A percentile compares a stretch with the other conserved stretches of the same genome.
phyloP scores from a whole-genome alignment of 345 rosid species.

The Gynandropsis gynandra region DNA sequence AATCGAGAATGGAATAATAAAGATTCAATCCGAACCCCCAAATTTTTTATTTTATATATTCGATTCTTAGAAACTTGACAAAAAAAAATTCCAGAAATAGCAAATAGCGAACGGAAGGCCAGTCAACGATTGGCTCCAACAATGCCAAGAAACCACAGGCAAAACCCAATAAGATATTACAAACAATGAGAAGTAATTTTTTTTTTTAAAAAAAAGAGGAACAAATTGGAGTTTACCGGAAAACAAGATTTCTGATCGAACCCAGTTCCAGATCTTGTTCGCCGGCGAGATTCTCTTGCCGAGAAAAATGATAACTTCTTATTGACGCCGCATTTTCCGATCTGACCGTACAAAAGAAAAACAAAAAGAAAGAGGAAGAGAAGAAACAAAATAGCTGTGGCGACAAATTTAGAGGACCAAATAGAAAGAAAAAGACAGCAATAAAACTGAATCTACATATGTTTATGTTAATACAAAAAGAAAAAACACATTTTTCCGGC shows the following conservation, averaged over 20 bases:
- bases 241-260: slow-evolving; percentile 29
- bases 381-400: slow-evolving; percentile 8
- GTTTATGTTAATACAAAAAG: slow-evolving; percentile 5
- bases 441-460: slow-evolving; percentile 16
- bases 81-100: background rate
- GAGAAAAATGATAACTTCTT: background rate
- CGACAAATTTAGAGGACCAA: slow-evolving; percentile 19
- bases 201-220: background rate
- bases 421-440: slow-evolving; percentile 18
- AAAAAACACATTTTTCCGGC: too few relatives aligned
- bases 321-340: slow-evolving; percentile 15
- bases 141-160: too few relatives aligned
- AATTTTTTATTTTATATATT: too few relatives aligned
- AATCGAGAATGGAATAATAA: background rate
- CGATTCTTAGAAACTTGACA: too few relatives aligned
- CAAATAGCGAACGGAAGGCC: background rate
- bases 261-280: slow-evolving; percentile 38
- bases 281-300: slow-evolving; percentile 12
- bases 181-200: background rate
- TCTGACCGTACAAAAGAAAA: slow-evolving; percentile 3
- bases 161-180: too few relatives aligned
- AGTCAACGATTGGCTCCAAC: slow-evolving; percentile 1
- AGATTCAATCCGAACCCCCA: too few relatives aligned
- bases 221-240: slow-evolving; percentile 27
- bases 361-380: slow-evolving; percentile 14